phyloP scores from a whole-genome alignment of 2,329 filamentous ascomycete species.

The Fonsecaea multimorphosa region DNA sequence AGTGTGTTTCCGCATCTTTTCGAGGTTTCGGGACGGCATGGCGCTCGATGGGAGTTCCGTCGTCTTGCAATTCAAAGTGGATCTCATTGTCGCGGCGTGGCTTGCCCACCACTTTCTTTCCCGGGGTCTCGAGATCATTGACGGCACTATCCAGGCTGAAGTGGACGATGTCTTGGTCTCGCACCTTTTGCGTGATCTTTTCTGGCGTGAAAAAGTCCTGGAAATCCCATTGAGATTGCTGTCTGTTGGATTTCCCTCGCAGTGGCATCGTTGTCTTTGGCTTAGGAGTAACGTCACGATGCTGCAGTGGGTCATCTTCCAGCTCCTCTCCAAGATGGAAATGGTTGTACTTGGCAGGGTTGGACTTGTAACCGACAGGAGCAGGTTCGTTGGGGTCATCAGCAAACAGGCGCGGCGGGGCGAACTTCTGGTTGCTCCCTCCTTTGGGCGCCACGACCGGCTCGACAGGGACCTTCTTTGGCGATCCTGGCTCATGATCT shows the following conservation, averaged over 20 bases:
- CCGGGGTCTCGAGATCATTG: conserved; percentile 46
- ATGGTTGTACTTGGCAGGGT: conserved; percentile 82
- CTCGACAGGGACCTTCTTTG: conserved; percentile 34
- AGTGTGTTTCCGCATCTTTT: conserved; percentile 80
- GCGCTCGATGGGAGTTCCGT: conserved; percentile 47
- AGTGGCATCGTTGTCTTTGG: conserved; percentile 36
- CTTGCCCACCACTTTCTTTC: conserved; percentile 48
- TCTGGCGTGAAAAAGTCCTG: conserved; percentile 84
- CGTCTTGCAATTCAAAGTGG: conserved; percentile 85
- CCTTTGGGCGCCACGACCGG: conserved; percentile 52
- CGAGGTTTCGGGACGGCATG: conserved; percentile 61
- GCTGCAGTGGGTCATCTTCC: conserved; percentile 39
- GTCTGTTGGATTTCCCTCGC: conserved; percentile 43
- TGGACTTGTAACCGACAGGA: conserved; percentile 62
- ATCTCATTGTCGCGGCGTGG: conserved; percentile 78
- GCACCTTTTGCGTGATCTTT: conserved; percentile 70
- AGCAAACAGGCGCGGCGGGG: conserved; percentile 62
- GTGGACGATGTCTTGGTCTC: conserved; percentile 74
- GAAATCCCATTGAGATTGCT: conserved; percentile 82
- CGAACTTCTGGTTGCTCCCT: conserved; percentile 56
- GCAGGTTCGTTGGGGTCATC: conserved; percentile 57
- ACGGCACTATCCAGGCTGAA: conserved; percentile 77
- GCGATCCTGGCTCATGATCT: conserved; percentile 43
- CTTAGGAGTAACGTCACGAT: conserved; percentile 38
- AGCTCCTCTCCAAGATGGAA: conserved; percentile 72